Evolutionary conservation across 2,329 filamentous ascomycete species (phyloP).

Genomic region (Escovopsis sp.): DNA sequence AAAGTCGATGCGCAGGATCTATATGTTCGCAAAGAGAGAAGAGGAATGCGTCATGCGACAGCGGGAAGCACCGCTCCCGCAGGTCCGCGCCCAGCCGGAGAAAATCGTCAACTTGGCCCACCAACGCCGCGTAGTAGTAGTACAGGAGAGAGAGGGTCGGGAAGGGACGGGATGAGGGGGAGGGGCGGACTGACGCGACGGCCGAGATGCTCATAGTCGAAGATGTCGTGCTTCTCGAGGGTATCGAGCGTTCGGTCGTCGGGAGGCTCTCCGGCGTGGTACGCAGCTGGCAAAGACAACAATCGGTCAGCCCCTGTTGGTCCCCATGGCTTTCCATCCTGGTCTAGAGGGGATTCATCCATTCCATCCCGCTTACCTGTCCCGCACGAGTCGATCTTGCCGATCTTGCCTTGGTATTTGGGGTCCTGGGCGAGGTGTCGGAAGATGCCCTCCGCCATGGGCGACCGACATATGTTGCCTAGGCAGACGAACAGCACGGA

Average conservation of each 20-base stretch:
- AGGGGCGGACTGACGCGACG: slow-evolving; percentile 46
- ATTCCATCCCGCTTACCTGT: slow-evolving; percentile 37
- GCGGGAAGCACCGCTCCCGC: no score
- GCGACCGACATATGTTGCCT: slow-evolving; percentile 87
- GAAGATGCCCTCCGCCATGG: slow-evolving; percentile 96
- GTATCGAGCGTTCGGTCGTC: slow-evolving; percentile 76
- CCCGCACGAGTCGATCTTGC: slow-evolving; percentile 71
- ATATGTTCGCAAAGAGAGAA: neutral
- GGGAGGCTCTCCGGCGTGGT: slow-evolving; percentile 63
- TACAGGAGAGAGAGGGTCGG: neutral
- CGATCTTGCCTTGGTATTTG: slow-evolving; percentile 45
- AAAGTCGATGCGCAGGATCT: slow-evolving; percentile 57
- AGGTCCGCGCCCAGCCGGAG: neutral
- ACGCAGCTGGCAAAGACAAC: slow-evolving; percentile 41
- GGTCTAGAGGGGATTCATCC: neutral
- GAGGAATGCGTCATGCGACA: neutral
- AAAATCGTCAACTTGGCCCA: neutral
- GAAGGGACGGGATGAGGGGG: neutral
- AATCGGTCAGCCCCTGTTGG: neutral
- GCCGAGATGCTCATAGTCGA: slow-evolving; percentile 60
- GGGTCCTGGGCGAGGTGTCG: slow-evolving; percentile 50
- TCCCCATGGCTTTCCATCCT: neutral
- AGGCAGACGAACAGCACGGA: slow-evolving; percentile 91
- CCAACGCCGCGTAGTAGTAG: neutral
- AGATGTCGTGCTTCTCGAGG: slow-evolving; percentile 59